Conservation (phyloP, 2,329 filamentous ascomycete genomes). For the Monilinia laxa region DNA sequence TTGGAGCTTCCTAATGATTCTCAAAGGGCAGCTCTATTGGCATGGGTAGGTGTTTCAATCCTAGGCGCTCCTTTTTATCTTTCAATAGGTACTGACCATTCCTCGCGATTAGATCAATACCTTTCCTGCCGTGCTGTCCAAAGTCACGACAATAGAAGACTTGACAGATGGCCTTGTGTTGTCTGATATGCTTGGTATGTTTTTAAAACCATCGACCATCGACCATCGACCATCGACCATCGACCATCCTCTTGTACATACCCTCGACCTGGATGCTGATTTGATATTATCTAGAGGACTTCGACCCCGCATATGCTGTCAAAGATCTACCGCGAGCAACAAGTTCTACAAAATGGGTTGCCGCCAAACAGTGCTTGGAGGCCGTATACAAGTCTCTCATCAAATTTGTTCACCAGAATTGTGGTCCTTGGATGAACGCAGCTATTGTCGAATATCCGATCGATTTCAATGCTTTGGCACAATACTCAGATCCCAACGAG, state of each 20-base stretch:
- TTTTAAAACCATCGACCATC: not conserved
- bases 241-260: constrained; percentile 34
- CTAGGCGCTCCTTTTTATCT: constrained; percentile 25
- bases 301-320: constrained; percentile 57
- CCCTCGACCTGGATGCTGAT: constrained; percentile 42
- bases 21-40: constrained; percentile 52
- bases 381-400: constrained; percentile 55
- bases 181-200: constrained; percentile 42
- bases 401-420: constrained; percentile 55
- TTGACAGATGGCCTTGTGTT: constrained; percentile 41
- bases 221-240: not conserved
- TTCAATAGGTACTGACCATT: constrained; percentile 6
- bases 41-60: constrained; percentile 48
- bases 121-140: constrained; percentile 36
- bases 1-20: constrained; percentile 21
- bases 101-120: constrained; percentile 39
- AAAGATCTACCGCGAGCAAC: constrained; percentile 50
- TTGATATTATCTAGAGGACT: constrained; percentile 47
- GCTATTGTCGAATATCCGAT: constrained; percentile 50
- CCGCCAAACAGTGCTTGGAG: constrained; percentile 51
- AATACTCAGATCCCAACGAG: constrained; percentile 55
- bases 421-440: constrained; percentile 49
- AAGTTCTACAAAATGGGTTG: constrained; percentile 40
- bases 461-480: constrained; percentile 57
- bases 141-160: constrained; percentile 38